Conservation (phyloP, 441 rosid genomes). For the Manihot esculenta region DNA sequence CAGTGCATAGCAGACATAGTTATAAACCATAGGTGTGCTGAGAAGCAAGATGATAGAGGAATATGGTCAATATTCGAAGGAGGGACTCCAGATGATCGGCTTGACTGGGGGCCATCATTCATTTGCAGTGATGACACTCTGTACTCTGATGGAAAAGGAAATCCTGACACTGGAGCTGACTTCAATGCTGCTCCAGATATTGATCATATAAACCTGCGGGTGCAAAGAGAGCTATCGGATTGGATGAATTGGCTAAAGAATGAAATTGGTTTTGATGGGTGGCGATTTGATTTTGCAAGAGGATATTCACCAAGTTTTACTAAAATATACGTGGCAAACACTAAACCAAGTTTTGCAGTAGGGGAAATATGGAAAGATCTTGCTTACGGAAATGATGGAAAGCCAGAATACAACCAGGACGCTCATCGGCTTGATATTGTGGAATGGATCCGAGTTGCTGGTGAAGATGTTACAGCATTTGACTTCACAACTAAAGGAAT, state of each 20-base stretch:
- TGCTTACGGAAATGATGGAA: constrained; percentile 45
- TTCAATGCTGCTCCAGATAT: constrained; percentile 65
- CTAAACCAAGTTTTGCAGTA: constrained; percentile 62
- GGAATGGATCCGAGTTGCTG: constrained; percentile 60
- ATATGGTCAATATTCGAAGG: constrained; percentile 78
- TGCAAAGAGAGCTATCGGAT: constrained; percentile 59
- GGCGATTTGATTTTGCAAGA: constrained; percentile 69
- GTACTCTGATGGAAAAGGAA: constrained; percentile 62
- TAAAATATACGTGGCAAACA: constrained; percentile 42
- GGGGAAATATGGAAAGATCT: constrained; percentile 76
- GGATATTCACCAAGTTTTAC: constrained; percentile 51
- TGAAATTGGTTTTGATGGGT: constrained; percentile 64
- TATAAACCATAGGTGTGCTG: constrained; percentile 79
- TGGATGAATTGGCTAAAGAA: constrained; percentile 91
- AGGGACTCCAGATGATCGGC: constrained; percentile 26
- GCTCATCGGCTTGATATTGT: constrained; percentile 47
- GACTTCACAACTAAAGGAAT: constrained; percentile 86
- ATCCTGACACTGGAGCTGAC: constrained; percentile 57
- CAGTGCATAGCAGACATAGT: constrained; percentile 82
- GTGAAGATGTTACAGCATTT: constrained; percentile 57
- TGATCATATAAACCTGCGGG: constrained; percentile 67
- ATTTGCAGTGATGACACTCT: constrained; percentile 51
- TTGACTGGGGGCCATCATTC: constrained; percentile 75
- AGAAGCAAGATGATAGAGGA: constrained; percentile 59
- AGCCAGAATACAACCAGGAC: constrained; percentile 48